Conservation (phyloP, 192 early-diverging fungal species). For the Chytriomyces sp. region DNA sequence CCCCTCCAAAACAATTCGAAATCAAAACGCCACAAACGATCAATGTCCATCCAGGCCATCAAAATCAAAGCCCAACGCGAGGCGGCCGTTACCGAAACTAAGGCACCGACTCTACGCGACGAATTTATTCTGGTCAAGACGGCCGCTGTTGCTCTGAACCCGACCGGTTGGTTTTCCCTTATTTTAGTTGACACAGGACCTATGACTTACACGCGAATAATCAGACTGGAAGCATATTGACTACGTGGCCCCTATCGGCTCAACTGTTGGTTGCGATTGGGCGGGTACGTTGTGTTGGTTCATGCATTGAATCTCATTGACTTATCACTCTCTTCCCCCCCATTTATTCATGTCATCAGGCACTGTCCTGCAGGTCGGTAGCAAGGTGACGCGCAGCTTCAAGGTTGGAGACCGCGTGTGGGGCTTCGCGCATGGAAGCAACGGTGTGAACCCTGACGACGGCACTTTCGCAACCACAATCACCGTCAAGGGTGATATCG, state of each 20-base stretch:
- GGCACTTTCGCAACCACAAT: slow-evolving; percentile 33
- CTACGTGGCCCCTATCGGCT: background rate
- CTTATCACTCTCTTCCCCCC: background rate
- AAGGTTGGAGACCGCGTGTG: slow-evolving; percentile 35
- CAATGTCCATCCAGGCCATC: too few species aligned
- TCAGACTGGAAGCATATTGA: slow-evolving; percentile 31
- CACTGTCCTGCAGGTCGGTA: slow-evolving; percentile 15
- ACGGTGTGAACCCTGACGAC: slow-evolving; percentile 1
- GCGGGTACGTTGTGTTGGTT: background rate
- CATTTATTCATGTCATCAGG: slow-evolving; percentile 9
- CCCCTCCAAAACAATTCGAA: too few species aligned
- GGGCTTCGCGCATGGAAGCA: slow-evolving; percentile 27
- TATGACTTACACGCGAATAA: too few species aligned
- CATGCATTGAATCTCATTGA: background rate
- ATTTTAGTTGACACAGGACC: too few species aligned
- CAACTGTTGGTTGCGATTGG: background rate
- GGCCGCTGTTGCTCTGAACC: too few species aligned
- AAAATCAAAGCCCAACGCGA: too few species aligned
- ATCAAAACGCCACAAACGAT: too few species aligned
- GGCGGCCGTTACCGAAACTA: too few species aligned
- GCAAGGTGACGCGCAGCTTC: background rate
- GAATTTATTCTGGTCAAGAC: too few species aligned
- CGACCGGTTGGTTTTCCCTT: too few species aligned
- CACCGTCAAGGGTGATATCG: slow-evolving; percentile 4
- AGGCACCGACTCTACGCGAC: too few species aligned